A percentile compares a stretch with the other conserved stretches of the same genome.
Evolutionary conservation across 2,329 filamentous ascomycete genomes (phyloP).

Genomic region (Chaetomium globosum): DNA sequence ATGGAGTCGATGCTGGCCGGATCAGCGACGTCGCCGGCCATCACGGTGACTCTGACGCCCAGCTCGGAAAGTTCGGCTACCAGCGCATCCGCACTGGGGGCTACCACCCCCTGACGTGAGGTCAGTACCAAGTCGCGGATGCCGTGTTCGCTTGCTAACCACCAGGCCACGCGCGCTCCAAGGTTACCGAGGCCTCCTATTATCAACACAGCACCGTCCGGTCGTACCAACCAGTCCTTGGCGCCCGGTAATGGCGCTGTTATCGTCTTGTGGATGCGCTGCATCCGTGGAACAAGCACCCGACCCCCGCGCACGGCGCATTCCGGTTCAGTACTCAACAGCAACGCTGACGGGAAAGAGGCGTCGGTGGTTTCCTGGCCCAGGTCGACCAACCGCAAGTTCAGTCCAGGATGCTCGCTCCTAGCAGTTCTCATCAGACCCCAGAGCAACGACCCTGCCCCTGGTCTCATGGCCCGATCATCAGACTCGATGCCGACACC

Average conservation of each 20-base stretch:
- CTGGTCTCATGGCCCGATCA: slow-evolving; percentile 1
- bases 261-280: background rate
- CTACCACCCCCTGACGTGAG: background rate
- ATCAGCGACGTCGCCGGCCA: background rate
- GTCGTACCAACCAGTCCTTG: background rate
- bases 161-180: background rate
- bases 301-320: background rate
- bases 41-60: background rate
- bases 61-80: slow-evolving; percentile 1
- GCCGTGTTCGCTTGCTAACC: slow-evolving; percentile 1
- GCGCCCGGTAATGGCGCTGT: background rate
- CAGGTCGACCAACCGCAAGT: background rate
- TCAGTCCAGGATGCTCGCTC: background rate
- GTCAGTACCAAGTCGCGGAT: slow-evolving; percentile 3
- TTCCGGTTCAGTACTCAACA: background rate
- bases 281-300: slow-evolving; percentile 1
- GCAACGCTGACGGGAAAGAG: background rate
- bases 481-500: slow-evolving; percentile 1
- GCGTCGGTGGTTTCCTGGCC: background rate
- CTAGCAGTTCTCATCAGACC: background rate
- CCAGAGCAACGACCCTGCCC: slow-evolving; percentile 2
- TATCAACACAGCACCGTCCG: slow-evolving; percentile 1
- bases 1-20: background rate
- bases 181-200: background rate
- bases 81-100: background rate